These are phyloP conservation scores for Neopestalotiopsis sp. DNA, from an alignment of 2,329 filamentous ascomycete species.

Conservation along the genomic window DNA sequence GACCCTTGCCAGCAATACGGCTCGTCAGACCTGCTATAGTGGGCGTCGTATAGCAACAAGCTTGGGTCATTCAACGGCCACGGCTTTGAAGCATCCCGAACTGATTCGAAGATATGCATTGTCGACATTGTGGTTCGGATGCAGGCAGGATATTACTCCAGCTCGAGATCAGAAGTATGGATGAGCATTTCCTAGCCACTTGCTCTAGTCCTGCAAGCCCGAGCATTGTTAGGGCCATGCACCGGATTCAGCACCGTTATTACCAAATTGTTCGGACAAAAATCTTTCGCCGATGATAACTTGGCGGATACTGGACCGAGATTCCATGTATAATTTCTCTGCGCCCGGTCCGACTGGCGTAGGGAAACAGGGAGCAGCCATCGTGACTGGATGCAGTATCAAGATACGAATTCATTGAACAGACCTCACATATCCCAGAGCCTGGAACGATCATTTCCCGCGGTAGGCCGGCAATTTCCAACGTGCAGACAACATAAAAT, in stretches of 20 bases:
- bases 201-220: not conserved
- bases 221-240: not conserved
- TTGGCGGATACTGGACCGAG: not conserved
- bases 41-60: constrained; percentile 7
- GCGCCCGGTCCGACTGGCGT: not conserved
- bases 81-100: not conserved
- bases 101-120: not conserved
- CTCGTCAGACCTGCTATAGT: not conserved
- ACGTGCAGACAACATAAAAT: not conserved
- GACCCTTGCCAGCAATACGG: not conserved
- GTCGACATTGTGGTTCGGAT: not conserved
- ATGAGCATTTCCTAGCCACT: not conserved
- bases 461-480: not conserved
- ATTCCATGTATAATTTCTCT: not conserved
- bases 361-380: too few species aligned
- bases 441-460: not conserved
- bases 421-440: not conserved
- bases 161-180: not conserved
- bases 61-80: not conserved
- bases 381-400: not conserved
- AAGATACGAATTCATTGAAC: not conserved
- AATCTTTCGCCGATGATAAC: not conserved
- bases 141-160: not conserved
- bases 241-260: not conserved
- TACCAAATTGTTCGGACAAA: not conserved